Evolutionary conservation across 495 filamentous ascomycete species (phyloP), one percentile per base, ranked within the genome.

Genomic region (Xylaria intraflava): DNA sequence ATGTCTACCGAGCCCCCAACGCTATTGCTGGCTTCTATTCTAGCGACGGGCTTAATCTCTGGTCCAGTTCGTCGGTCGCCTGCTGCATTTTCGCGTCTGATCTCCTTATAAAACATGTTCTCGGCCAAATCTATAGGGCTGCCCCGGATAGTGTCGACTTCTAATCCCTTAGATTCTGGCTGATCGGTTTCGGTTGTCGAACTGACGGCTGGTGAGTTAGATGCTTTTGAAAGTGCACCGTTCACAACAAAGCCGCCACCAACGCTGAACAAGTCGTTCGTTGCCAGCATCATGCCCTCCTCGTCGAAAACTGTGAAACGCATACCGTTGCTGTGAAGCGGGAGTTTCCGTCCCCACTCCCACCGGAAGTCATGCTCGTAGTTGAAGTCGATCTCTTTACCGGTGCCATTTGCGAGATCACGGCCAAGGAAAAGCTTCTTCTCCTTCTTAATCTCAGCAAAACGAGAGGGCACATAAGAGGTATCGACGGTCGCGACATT

Each of bases 231-330:
- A 33, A 69, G 40, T 4, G 66, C 62, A 22, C 66, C 66, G 45
- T 69, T 69, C 9, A 69, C 65, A 26, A 69, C 66, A 42, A 69
- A 69, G 17, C 66, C 66, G n/a, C 66, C 66, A 2, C 66, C 66
- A 7, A 69, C 66, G 43, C 65, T 67, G 42, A 69, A 69, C 24
- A 69, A 49, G 48, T 69, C 66, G 47, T 69, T 69, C n/a, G 65
- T 67, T 40, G 66, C 66, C 40, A 69, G 45, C 58, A 67, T 58
- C 44, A 55, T 65, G 30, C 66, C 66, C 40, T 67, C 60, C 12
- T 67, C 29, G 42, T 69, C 66, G 41, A 69, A 69, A 9, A 66
- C 66, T 39, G 59, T 69, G 40, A 69, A 64, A 26, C 65, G 65
- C 66, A 69, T 67, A n/a, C 66, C 66, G 31, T 69, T 69, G 46